A percentile compares a stretch with the other conserved stretches of the same genome.
Conservation (phyloP, 2,329 filamentous ascomycete species). For the Hypocrella siamensis region DNA sequence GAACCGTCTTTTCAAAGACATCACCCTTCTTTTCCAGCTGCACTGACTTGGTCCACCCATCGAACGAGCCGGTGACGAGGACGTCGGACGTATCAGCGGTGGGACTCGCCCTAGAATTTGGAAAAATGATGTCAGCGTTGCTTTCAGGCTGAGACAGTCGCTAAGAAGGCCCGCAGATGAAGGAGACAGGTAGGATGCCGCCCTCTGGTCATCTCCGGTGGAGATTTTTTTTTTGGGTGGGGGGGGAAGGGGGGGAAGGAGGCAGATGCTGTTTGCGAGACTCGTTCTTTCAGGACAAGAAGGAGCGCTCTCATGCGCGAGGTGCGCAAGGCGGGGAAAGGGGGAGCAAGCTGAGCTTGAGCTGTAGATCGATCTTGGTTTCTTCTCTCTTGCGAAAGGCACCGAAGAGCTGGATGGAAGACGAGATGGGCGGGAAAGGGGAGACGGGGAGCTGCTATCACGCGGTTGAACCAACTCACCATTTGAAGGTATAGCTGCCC, state of each 20-base stretch:
- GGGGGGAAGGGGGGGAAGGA: not conserved
- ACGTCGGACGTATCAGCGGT: conserved; percentile 57
- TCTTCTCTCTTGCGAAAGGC: too few species aligned
- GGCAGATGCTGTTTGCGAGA: not conserved
- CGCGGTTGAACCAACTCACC: conserved; percentile 32
- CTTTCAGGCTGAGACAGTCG: not conserved
- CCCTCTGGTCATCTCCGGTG: not conserved
- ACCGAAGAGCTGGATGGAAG: too few species aligned
- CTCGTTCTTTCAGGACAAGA: not conserved
- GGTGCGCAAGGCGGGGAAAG: not conserved
- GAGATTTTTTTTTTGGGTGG: not conserved
- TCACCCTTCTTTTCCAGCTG: conserved; percentile 63
- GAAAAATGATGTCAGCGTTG: not conserved
- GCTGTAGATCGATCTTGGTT: too few species aligned
- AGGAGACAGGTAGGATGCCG: not conserved
- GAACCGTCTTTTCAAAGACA: conserved; percentile 67
- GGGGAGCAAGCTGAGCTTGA: not conserved
- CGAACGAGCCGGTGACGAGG: conserved; percentile 84
- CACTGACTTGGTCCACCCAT: conserved; percentile 81
- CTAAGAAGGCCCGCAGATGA: too few species aligned
- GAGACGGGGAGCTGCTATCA: not conserved
- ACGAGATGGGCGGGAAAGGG: not conserved
- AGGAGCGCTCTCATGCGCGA: too few species aligned
- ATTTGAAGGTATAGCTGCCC: conserved; percentile 56
- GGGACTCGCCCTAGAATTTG: conserved; percentile 52